Conservation (phyloP, 169 alveolate genomes). For the Neospora caninum region DNA sequence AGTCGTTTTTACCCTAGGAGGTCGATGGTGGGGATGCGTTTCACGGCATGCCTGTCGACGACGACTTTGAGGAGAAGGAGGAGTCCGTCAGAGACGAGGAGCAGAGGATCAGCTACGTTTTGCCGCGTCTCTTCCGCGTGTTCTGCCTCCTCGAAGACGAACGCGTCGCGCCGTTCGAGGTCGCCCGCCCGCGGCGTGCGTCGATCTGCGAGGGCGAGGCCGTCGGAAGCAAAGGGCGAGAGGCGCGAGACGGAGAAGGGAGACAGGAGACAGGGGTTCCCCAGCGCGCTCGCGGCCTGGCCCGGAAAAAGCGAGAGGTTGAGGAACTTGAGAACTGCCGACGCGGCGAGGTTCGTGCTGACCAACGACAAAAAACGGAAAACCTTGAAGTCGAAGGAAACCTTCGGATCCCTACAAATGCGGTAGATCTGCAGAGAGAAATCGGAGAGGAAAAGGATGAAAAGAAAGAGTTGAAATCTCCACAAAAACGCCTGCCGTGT, state of each 20-base stretch:
- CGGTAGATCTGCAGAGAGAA: background rate
- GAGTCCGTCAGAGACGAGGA: conserved; percentile 34
- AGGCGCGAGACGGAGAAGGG: background rate
- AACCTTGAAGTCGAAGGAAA: background rate
- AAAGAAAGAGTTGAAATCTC: background rate
- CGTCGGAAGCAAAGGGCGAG: background rate
- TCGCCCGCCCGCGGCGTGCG: background rate
- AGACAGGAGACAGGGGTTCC: no score
- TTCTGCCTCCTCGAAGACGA: background rate
- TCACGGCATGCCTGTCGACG: conserved; percentile 31
- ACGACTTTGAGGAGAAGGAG: conserved; percentile 43
- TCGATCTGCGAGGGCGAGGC: background rate
- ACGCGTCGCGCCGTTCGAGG: background rate
- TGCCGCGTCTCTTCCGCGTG: background rate
- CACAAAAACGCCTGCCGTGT: no score
- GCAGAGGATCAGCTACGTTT: background rate
- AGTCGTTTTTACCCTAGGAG: conserved; percentile 37
- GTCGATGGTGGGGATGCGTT: conserved; percentile 29
- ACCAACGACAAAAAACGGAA: background rate
- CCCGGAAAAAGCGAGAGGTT: background rate
- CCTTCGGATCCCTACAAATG: background rate
- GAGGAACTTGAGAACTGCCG: conserved; percentile 24
- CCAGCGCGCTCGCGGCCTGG: background rate
- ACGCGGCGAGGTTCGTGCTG: conserved; percentile 47
- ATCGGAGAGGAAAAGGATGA: background rate